Base-by-base conservation (phyloP, 2,329 filamentous ascomycete species). In the Calonectria honghensis region DNA sequence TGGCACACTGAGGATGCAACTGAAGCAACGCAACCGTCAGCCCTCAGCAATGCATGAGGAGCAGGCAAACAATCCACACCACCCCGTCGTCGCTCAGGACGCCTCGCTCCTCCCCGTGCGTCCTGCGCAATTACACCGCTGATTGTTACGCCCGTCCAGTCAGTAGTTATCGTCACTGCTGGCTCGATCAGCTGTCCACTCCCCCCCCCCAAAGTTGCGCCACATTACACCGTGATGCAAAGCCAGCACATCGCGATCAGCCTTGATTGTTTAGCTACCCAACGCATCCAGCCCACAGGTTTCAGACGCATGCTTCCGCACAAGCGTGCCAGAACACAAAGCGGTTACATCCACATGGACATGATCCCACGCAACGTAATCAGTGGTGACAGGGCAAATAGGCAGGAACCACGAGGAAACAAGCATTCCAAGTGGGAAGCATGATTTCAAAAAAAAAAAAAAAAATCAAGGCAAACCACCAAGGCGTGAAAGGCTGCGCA, bases 41-140 rank as follows among this genome's bases (percentile, higher is more conserved):
- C 14, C 37, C 16, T 48, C n/a, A 48, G 5, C 39, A 16, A 24
- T n/a, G 45, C 27, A 18, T 50, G 27, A 50, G 20, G 29, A 35
- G 31, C 24, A 32, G 18, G 41, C 18, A 35, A 20, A 24, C 11
- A 16, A 14, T 32, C 41, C 61, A 50, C 41, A 35, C 27, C 27
- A n/a, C 29, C 27, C 51, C n/a, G 27, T 7, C 61, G 16, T 32
- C 27, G 32, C 39, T 32, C 35, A 20, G n/a, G 57, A 20, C 35
- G 57, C 37, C 24, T 24, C 24, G 24, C 24, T 24, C 24, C 24
- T 24, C 24, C 24, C 24, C 24, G 24, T 24, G 54, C 32, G 32
- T 35, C 27, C 69, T 35, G 66, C 69, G 63, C 51, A 67, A 67
- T 72, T 61, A 73, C 66, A 73, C 65, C 70, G 70, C 70, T 70